Percentiles rank a stretch among this genome's conserved stretches.
Evolutionary conservation across 208 protist species (phyloP).

Genomic region (Naegleria lovaniensis): DNA sequence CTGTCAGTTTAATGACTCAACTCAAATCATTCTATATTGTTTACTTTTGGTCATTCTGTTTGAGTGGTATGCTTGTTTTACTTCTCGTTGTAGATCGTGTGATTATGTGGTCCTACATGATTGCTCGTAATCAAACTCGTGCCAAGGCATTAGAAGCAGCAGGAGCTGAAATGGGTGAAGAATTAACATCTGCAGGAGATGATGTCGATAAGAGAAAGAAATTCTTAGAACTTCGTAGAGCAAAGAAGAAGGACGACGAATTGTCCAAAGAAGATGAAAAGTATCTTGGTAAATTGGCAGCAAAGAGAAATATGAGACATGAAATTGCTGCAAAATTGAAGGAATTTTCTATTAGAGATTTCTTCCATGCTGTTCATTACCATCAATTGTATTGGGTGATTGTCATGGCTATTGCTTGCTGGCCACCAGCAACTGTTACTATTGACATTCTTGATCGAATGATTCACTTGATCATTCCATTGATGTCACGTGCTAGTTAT

Average conservation of each 20-base stretch:
- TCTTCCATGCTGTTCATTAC: neutral
- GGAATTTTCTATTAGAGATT: neutral
- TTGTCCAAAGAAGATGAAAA: neutral
- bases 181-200: neutral
- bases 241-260: neutral
- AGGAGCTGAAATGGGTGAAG: neutral
- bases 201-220: neutral
- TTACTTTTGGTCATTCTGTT: slow-evolving; percentile 10
- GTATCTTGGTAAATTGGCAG: neutral
- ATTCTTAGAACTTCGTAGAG: neutral
- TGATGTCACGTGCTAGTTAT: neutral
- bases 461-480: neutral
- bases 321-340: neutral
- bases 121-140: neutral
- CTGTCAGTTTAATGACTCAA: neutral
- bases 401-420: neutral
- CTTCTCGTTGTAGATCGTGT: neutral
- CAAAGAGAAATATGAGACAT: neutral
- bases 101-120: neutral
- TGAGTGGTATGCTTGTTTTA: neutral
- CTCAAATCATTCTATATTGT: neutral
- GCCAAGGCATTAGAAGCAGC: neutral
- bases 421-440: neutral
- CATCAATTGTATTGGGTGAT: neutral
- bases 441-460: neutral